Percentiles rank a stretch among this genome's conserved stretches.
Evolutionary conservation across 768 basidiomycete species (phyloP).

Genomic region (Obba rivulosa): DNA sequence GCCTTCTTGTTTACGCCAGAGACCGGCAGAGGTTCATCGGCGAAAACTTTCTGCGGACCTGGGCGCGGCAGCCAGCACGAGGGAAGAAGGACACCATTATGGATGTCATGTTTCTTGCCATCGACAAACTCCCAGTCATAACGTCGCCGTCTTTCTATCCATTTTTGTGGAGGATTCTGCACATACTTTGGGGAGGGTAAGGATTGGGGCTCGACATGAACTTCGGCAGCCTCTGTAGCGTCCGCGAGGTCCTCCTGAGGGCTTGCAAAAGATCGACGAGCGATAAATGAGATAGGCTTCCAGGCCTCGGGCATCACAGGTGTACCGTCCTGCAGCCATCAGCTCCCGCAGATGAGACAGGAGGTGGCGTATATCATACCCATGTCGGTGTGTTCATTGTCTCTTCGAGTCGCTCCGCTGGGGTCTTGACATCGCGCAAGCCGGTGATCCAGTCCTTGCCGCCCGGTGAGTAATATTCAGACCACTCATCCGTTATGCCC

Average conservation of each 20-base stretch:
- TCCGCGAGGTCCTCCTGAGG: not conserved
- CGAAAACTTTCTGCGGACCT: not conserved
- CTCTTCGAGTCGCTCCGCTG: constrained; percentile 1
- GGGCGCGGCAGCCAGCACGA: not conserved
- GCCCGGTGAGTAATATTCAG: not conserved
- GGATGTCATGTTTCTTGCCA: not conserved
- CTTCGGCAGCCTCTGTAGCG: not conserved
- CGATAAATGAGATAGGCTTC: constrained; percentile 12
- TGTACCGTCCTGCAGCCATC: constrained; percentile 6
- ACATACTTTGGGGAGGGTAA: constrained; percentile 2
- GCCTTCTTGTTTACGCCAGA: constrained; percentile 47
- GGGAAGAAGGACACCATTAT: constrained; percentile 17
- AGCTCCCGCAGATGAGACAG: not conserved
- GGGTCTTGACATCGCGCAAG: constrained; percentile 2
- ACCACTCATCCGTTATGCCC: not conserved
- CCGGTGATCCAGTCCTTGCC: constrained; percentile 5
- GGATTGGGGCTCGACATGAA: constrained; percentile 5
- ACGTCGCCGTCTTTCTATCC: not conserved
- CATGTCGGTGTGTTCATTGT: not conserved
- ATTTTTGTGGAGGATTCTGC: not conserved
- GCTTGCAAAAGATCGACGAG: constrained; percentile 5
- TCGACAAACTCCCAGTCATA: not conserved
- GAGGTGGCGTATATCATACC: not conserved
- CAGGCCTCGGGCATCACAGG: constrained; percentile 9
- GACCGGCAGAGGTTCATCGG: constrained; percentile 24